Percentiles rank a stretch among this genome's conserved stretches.
These are phyloP conservation scores for Aspergillus cristatus DNA, from an alignment of 495 filamentous ascomycete genomes.

Conservation along the genomic window DNA sequence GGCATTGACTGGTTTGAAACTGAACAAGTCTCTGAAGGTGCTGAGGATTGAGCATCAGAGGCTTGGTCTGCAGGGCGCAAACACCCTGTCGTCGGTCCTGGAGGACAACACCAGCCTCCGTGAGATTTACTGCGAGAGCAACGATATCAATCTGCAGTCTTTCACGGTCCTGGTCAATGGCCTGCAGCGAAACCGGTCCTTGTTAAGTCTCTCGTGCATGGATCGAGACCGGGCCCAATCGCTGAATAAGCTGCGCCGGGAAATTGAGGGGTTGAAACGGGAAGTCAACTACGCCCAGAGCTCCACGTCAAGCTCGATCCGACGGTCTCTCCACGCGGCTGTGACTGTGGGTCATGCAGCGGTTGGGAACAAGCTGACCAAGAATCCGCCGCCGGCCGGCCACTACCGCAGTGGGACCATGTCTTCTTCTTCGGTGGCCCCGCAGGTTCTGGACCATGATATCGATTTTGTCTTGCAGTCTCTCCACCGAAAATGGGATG, in stretches of 20 bases:
- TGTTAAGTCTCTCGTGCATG: slow-evolving; percentile 60
- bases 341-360: slow-evolving; percentile 24
- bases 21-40: slow-evolving; percentile 65
- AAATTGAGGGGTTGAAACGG: slow-evolving; percentile 45
- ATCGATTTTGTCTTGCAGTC: slow-evolving; percentile 44
- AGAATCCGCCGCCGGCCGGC: slow-evolving; percentile 17
- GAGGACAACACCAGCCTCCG: slow-evolving; percentile 55
- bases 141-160: slow-evolving; percentile 67
- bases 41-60: slow-evolving; percentile 65
- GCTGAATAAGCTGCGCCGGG: slow-evolving; percentile 52
- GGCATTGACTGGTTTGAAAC: slow-evolving; percentile 64
- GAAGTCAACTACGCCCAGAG: slow-evolving; percentile 20
- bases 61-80: slow-evolving; percentile 61
- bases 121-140: slow-evolving; percentile 69
- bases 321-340: slow-evolving; percentile 35
- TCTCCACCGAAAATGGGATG: slow-evolving; percentile 54
- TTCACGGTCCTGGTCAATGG: slow-evolving; percentile 71
- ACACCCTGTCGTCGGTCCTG: slow-evolving; percentile 67
- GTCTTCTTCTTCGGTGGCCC: slow-evolving; percentile 12
- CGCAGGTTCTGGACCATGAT: slow-evolving; percentile 36
- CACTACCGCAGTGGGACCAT: slow-evolving; percentile 9
- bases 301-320: slow-evolving; percentile 34
- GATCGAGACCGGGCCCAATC: slow-evolving; percentile 51
- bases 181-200: slow-evolving; percentile 54
- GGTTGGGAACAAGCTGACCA: slow-evolving; percentile 25